phyloP scores from a whole-genome alignment of 345 rosid species.

The Salix suchowensis region DNA sequence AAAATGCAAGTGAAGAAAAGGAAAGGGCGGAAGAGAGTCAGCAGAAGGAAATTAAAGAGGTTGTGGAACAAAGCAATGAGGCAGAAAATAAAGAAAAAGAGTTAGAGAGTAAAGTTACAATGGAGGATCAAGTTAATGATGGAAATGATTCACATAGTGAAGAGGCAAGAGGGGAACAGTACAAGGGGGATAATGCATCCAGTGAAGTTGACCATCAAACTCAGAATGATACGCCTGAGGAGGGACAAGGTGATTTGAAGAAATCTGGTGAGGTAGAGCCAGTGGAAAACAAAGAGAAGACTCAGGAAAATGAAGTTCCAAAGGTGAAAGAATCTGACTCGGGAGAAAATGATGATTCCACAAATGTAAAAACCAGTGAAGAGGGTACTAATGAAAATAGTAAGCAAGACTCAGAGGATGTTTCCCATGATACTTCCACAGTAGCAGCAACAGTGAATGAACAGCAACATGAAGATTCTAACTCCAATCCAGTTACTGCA shows the following conservation, averaged over 20 bases:
- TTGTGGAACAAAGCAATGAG: constrained; percentile 13
- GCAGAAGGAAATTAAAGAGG: constrained; percentile 11
- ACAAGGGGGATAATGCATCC: constrained; percentile 80
- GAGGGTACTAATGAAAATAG: constrained; percentile 24
- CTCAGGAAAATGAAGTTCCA: constrained; percentile 30
- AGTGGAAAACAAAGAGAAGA: constrained; percentile 31
- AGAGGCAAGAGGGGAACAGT: constrained; percentile 70
- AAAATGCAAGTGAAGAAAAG: constrained; percentile 5
- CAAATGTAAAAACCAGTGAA: constrained; percentile 6
- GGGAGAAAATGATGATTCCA: constrained; percentile 16
- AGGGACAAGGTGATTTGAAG: constrained; percentile 17
- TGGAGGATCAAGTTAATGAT: constrained; percentile 34
- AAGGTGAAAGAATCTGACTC: constrained; percentile 27
- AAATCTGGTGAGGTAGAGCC: constrained; percentile 28
- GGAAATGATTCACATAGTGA: constrained; percentile 40
- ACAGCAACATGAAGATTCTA: constrained; percentile 15
- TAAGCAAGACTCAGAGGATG: constrained; percentile 25
- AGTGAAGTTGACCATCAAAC: constrained; percentile 60
- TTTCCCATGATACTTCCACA: constrained; percentile 17
- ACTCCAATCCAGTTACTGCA: not conserved
- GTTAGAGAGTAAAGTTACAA: constrained; percentile 25
- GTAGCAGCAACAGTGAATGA: constrained; percentile 19
- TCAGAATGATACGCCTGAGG: constrained; percentile 29
- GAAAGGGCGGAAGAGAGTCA: not conserved
- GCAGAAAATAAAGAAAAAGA: constrained; percentile 6